Percentiles rank a stretch among this genome's conserved stretches.
phyloP scores from a whole-genome alignment of 768 basidiomycete genomes.

The Boletus eberwhitei region DNA sequence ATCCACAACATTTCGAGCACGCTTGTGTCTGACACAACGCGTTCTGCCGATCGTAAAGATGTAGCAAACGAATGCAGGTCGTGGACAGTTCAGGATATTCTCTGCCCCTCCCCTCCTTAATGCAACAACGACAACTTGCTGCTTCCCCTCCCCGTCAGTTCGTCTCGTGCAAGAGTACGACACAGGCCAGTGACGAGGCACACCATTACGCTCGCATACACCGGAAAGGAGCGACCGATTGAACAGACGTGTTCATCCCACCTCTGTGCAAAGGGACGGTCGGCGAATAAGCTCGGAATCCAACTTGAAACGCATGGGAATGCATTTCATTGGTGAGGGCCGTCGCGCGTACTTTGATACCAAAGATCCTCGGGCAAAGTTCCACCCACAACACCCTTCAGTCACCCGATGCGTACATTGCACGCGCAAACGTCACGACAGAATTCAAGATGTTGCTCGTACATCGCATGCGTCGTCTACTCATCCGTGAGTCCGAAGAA shows the following conservation, averaged over 20 bases:
- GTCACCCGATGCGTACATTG: not conserved
- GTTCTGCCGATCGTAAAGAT: no score
- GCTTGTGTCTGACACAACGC: not conserved
- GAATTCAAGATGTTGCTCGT: constrained; percentile 42
- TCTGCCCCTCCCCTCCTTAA: not conserved
- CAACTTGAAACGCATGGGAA: not conserved
- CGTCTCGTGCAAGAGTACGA: constrained; percentile 55
- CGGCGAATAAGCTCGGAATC: no score
- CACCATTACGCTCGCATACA: constrained; percentile 67
- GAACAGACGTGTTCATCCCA: constrained; percentile 73
- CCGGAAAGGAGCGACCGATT: constrained; percentile 66
- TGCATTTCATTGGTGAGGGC: constrained; percentile 33
- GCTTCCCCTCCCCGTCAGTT: constrained; percentile 32
- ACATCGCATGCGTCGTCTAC: constrained; percentile 84
- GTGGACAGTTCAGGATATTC: not conserved
- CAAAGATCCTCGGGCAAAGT: constrained; percentile 85
- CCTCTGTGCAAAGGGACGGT: constrained; percentile 44
- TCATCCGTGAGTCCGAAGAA: not conserved
- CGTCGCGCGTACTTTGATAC: constrained; percentile 80
- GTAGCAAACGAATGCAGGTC: no score
- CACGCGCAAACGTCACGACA: not conserved
- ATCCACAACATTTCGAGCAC: not conserved
- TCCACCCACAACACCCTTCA: constrained; percentile 42
- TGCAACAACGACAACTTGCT: constrained; percentile 20
- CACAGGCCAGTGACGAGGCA: constrained; percentile 60